Evolutionary conservation across 1,284 basidiomycete genomes (phyloP), one percentile per base, ranked within the genome.

Genomic region (Vanrija sp.): DNA sequence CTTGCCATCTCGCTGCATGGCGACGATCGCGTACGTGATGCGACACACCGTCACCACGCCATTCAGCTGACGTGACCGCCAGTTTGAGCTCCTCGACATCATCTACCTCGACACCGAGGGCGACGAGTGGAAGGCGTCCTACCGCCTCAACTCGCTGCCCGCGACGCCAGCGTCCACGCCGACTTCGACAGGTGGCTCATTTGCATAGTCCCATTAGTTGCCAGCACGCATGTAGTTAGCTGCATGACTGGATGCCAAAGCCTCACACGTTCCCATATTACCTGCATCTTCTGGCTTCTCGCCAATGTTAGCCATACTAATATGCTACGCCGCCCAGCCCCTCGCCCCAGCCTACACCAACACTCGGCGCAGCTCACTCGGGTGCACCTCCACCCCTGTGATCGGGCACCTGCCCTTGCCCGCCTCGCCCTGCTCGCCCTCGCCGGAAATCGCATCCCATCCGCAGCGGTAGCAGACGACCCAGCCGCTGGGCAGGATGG

Each of bases 391-490:
- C 50, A 89, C 73, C 49, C 91, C 80, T 50, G 94, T 96, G 63
- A 98, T 86, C 55, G 94, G 94, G 79, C 94, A 98, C 67, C 78
- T 81, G 29, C 85, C 85, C 60, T 59, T 58, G 43, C 54, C 55
- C 4, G 46, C 55, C 14, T 64, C 61, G n/a, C 66, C 68, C n/a
- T 63, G 64, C 53, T 65, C 70, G 14, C 69, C 66, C 26, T 68
- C 67, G 14, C 85, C 84, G 72, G 89, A 85, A 46, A 97, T 86
- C 65, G 91, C 85, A 57, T 87, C 86, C 79, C 89, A 87, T 51
- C 88, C 87, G 76, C 95, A 98, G 43, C 89, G 86, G 76, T 96
- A 98, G 78, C 95, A 97, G 69, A 91, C 95, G 8, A 97, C 91
- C 80, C 94, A 97, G 45, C 96, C 94, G 28, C 86, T 89, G 9